Evolutionary conservation across 345 rosid genomes (phyloP).

Genomic region (Raphanus raphanistrum): DNA sequence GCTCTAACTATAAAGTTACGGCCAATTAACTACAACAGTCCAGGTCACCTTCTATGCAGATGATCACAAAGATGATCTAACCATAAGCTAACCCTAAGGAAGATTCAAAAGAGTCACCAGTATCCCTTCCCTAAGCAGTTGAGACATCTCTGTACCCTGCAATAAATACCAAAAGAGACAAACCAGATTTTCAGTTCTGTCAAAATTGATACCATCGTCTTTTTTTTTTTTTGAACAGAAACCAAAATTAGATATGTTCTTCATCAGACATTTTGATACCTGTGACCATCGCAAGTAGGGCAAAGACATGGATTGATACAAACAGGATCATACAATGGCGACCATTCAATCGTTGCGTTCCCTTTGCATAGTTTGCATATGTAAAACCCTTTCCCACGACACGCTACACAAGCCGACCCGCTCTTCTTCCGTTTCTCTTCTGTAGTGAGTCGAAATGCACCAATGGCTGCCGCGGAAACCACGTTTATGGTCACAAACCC

Average conservation of each 20-base stretch:
- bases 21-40: background rate
- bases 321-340: slow-evolving; percentile 79
- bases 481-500: slow-evolving; percentile 47
- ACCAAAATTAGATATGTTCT: background rate
- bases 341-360: slow-evolving; percentile 66
- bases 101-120: slow-evolving; percentile 20
- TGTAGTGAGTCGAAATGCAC: slow-evolving; percentile 38
- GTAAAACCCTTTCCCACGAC: slow-evolving; percentile 85
- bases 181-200: background rate
- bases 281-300: slow-evolving; percentile 92
- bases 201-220: background rate
- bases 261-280: slow-evolving; percentile 19
- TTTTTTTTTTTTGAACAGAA: background rate
- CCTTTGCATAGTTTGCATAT: slow-evolving; percentile 85
- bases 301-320: slow-evolving; percentile 79
- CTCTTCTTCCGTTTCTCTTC: slow-evolving; percentile 53
- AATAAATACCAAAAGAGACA: background rate
- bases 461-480: slow-evolving; percentile 46
- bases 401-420: slow-evolving; percentile 54
- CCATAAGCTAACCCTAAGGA: background rate
- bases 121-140: slow-evolving; percentile 74
- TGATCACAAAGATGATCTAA: background rate
- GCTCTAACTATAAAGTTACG: background rate
- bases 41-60: background rate
- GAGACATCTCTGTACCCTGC: slow-evolving; percentile 79